A percentile compares a stretch with the other conserved stretches of the same genome.
phyloP scores from a whole-genome alignment of 768 basidiomycete genomes.

The Fibroporia radiculosa region DNA sequence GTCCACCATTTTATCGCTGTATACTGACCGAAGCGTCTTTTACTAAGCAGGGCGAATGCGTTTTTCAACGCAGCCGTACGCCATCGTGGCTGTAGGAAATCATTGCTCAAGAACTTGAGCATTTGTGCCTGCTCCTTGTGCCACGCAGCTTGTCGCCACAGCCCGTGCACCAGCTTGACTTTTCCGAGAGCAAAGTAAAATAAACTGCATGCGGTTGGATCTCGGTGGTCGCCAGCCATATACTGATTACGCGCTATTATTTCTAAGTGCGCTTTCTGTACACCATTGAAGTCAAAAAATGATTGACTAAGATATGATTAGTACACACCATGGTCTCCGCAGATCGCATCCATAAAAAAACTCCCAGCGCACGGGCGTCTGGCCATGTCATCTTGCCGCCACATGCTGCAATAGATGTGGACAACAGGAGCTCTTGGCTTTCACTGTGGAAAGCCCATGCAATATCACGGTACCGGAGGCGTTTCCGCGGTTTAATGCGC shows the following conservation, averaged over 20 bases:
- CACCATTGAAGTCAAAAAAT: not conserved
- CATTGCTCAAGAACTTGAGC: conserved; percentile 89
- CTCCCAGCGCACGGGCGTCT: conserved; percentile 79
- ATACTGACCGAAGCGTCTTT: conserved; percentile 83
- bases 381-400: conserved; percentile 85
- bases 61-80: conserved; percentile 93
- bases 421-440: conserved; percentile 77
- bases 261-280: conserved; percentile 76
- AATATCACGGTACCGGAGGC: conserved; percentile 90
- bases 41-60: conserved; percentile 85
- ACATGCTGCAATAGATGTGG: conserved; percentile 63
- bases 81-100: conserved; percentile 82
- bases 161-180: conserved; percentile 82
- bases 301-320: not conserved
- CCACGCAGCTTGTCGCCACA: conserved; percentile 94
- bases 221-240: conserved; percentile 78
- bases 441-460: conserved; percentile 97
- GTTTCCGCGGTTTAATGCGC: conserved; percentile 53
- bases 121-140: conserved; percentile 84
- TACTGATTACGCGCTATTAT: conserved; percentile 88
- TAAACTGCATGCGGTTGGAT: conserved; percentile 84
- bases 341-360: conserved; percentile 84
- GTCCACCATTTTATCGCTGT: not conserved
- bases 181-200: conserved; percentile 96
- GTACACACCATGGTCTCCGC: conserved; percentile 64